phyloP scores from a whole-genome alignment of 257 asterid species.

The Eucommia ulmoides region DNA sequence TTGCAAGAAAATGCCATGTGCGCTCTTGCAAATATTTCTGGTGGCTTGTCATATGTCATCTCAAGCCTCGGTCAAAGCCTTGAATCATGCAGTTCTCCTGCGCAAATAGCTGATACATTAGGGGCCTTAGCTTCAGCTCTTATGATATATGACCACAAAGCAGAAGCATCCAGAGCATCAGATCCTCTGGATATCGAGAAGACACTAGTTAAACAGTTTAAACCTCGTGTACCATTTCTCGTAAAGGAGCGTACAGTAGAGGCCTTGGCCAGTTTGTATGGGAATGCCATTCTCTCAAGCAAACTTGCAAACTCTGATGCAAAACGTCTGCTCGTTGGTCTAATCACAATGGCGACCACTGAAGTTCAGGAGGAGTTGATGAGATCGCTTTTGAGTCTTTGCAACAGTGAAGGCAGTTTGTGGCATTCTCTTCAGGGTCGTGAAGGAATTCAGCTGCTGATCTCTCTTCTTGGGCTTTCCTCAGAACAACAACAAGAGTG shows the following conservation, averaged over 20 bases:
- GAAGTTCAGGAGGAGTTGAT: constrained; percentile 93
- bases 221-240: constrained; percentile 48
- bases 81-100: constrained; percentile 83
- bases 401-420: constrained; percentile 78
- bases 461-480: constrained; percentile 95
- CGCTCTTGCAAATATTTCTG: constrained; percentile 98
- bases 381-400: constrained; percentile 69
- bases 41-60: constrained; percentile 86
- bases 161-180: constrained; percentile 73
- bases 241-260: constrained; percentile 95
- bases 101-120: constrained; percentile 91
- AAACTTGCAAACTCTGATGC: constrained; percentile 88
- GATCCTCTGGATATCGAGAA: constrained; percentile 84
- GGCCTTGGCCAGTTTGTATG: constrained; percentile 98
- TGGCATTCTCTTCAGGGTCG: constrained; percentile 99
- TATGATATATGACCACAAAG: constrained; percentile 86
- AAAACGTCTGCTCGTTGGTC: constrained; percentile 79
- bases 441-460: constrained; percentile 93
- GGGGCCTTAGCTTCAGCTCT: constrained; percentile 99
- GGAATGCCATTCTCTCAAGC: constrained; percentile 59
- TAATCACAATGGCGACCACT: constrained; percentile 86
- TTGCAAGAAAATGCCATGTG: constrained; percentile 99
- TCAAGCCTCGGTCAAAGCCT: constrained; percentile 99
- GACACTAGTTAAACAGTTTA: constrained; percentile 70
- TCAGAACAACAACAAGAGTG: constrained; percentile 99